Conservation (phyloP, 176 grass and related monocot species). For the Sorghum bicolor region DNA sequence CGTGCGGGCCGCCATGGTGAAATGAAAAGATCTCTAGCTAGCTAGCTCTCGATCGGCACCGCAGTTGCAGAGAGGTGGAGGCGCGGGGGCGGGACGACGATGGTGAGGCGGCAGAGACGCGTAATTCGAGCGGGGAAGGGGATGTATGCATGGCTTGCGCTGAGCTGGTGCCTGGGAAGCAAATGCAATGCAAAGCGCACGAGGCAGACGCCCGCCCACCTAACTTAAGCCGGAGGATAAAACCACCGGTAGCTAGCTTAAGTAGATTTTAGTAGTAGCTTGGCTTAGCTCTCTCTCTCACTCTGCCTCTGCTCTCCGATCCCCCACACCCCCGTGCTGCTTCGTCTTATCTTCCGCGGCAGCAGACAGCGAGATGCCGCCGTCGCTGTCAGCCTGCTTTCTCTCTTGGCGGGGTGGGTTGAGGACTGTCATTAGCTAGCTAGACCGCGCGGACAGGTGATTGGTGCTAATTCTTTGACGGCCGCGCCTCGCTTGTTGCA, state of each 20-base stretch:
- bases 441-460: neutral
- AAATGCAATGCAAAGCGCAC: slow-evolving; percentile 43
- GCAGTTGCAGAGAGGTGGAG: neutral
- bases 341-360: slow-evolving; percentile 42
- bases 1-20: slow-evolving; percentile 55
- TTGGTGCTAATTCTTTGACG: slow-evolving; percentile 19
- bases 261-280: neutral
- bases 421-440: neutral
- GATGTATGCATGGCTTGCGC: slow-evolving; percentile 39
- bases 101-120: slow-evolving; percentile 38
- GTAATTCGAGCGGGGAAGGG: slow-evolving; percentile 42
- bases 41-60: no score
- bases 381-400: slow-evolving; percentile 32
- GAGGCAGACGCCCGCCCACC: slow-evolving; percentile 12
- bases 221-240: neutral
- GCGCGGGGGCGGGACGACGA: neutral
- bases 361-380: neutral
- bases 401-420: neutral
- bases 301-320: neutral
- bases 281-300: neutral
- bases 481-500: neutral
- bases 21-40: slow-evolving; percentile 3
- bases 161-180: slow-evolving; percentile 56
- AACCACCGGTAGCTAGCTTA: neutral
- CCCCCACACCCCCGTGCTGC: neutral